A percentile compares a stretch with the other conserved stretches of the same genome.
Evolutionary conservation across 163 green algal species (phyloP).

Genomic region (Prototheca stagnorum): DNA sequence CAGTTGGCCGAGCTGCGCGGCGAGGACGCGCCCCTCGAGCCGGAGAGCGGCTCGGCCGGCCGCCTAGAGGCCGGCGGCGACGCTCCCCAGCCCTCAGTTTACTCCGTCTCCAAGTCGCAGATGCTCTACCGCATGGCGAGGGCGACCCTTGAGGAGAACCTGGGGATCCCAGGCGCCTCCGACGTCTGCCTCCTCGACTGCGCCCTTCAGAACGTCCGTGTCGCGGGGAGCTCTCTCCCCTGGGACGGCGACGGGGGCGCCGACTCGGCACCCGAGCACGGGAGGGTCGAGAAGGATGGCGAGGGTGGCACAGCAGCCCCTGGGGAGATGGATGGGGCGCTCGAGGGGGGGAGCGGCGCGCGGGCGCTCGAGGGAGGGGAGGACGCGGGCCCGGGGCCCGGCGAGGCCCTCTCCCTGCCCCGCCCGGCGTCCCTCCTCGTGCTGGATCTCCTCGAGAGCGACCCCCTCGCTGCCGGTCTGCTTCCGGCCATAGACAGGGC

Average conservation of each 20-base stretch:
- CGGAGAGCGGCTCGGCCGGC: background rate
- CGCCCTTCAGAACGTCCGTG: too few species aligned
- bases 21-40: too few species aligned
- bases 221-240: too few species aligned
- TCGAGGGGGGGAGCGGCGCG: background rate
- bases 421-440: slow-evolving; percentile 28
- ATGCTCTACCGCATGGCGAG: slow-evolving; percentile 46
- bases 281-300: background rate
- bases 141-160: slow-evolving; percentile 8
- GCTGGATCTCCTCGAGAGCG: slow-evolving; percentile 43
- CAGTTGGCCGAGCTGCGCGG: slow-evolving; percentile 3
- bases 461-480: slow-evolving; percentile 31
- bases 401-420: background rate
- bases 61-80: background rate
- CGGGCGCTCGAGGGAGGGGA: background rate
- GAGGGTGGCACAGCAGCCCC: background rate
- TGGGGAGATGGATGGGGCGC: background rate
- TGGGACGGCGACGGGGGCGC: background rate
- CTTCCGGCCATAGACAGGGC: slow-evolving; percentile 33
- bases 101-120: slow-evolving; percentile 20
- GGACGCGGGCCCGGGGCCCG: too few species aligned
- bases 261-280: background rate
- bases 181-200: background rate
- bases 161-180: background rate
- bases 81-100: slow-evolving; percentile 7